Evolutionary conservation across 2,329 filamentous ascomycete genomes (phyloP).

Genomic region (Neopestalotiopsis sp.): DNA sequence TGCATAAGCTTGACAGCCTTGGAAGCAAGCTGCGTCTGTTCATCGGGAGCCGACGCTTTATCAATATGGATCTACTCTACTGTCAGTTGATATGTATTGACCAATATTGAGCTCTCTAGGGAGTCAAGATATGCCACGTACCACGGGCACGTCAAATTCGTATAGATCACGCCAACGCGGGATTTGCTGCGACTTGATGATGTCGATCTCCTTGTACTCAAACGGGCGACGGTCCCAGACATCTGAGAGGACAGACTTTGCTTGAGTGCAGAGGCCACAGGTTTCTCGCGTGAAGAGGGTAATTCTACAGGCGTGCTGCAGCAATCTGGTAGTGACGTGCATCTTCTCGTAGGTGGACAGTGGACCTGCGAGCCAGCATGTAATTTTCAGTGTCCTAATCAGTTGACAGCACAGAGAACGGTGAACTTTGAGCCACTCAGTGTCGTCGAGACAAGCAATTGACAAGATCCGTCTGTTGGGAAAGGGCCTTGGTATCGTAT

Average conservation of each 20-base stretch:
- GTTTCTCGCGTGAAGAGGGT: conserved; percentile 77
- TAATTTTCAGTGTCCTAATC: background rate
- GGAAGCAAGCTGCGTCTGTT: conserved; percentile 59
- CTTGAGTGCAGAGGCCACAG: conserved; percentile 74
- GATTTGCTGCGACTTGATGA: conserved; percentile 66
- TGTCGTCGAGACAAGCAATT: conserved; percentile 13
- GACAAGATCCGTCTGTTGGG: background rate
- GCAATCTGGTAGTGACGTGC: conserved; percentile 55
- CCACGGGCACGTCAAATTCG: conserved; percentile 83
- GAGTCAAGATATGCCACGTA: conserved; percentile 44
- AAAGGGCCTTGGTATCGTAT: conserved; percentile 11
- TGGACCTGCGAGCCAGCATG: background rate
- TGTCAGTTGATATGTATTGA: background rate
- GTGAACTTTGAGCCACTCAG: background rate
- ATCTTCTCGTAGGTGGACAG: conserved; percentile 40
- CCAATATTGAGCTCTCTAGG: background rate
- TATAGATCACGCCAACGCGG: conserved; percentile 73
- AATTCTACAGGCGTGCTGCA: conserved; percentile 65
- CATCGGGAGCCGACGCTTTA: conserved; percentile 56
- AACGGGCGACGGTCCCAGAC: conserved; percentile 74
- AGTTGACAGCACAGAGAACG: background rate
- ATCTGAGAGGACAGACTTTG: conserved; percentile 69
- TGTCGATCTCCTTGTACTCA: conserved; percentile 71
- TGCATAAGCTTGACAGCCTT: conserved; percentile 79
- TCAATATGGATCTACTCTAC: conserved; percentile 64